Evolutionary conservation across 768 basidiomycete genomes (phyloP), one percentile per base, ranked within the genome.

Genomic region (Phylloporus arenicola): DNA sequence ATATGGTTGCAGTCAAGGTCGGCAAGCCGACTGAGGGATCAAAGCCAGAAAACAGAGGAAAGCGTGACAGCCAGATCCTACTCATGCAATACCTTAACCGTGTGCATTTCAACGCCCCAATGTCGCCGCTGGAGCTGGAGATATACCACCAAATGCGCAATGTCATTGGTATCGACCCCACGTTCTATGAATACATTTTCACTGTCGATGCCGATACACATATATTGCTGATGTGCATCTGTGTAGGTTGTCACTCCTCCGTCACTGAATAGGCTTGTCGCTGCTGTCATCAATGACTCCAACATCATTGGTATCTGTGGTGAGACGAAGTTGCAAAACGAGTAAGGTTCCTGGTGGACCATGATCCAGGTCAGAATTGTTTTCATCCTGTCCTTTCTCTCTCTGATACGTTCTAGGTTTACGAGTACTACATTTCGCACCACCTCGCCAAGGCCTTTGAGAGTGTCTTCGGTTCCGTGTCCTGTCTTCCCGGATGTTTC

Each of bases 131-230:
- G 52, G 83, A 85, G 62, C 64, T 85, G 44, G 83, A 85, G 62
- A 81, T 85, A 60, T 84, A 82, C 57, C 83, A 85, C 57, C 84
- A 85, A 56, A 84, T 85, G 82, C 78, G 82, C 44, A 83, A 85
- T 52, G 80, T 85, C 55, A 83, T 85, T 49, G 83, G 83, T 10
- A 83, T 85, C 40, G 84, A 85, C 47, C 83, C 83, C 13, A 79
- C 82, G n/a, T 85, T 85, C 66, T 85, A 85, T 60, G 83, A 85
- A 65, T 85, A 83, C 65, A 77, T 85, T 54, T 83, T 85, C 67
- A 84, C 81, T 43, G 79, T 85, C 14, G 83, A 85, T 68, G 83
- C 82, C 16, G 84, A 85, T 70, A 81, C 81, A 19, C n/a, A 41
- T 14, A 12, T 22, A 13, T 4, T 51, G 16, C 57, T 69, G 31